Conservation (phyloP, 2,329 filamentous ascomycete species). For the Lecanicillium sp. region DNA sequence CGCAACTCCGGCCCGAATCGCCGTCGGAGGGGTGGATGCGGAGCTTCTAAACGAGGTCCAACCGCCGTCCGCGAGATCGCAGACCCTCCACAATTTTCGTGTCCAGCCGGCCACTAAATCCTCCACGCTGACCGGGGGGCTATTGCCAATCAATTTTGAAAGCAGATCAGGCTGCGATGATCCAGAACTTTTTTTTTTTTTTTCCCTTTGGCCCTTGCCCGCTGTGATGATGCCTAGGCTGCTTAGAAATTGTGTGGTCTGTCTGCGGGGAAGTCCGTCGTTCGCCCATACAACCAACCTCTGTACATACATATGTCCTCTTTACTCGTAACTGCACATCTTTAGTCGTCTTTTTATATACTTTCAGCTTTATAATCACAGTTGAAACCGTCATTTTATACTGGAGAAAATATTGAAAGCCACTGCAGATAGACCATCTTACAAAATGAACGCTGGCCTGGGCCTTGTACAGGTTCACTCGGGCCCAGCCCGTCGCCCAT, state of each 20-base stretch:
- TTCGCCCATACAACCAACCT: too few relatives aligned
- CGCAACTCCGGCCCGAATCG: too few relatives aligned
- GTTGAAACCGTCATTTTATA: not conserved
- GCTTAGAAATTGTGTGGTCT: too few relatives aligned
- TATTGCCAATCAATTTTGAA: not conserved
- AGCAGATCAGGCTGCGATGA: too few relatives aligned
- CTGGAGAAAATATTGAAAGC: not conserved
- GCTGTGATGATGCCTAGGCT: too few relatives aligned
- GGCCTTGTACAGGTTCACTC: conserved; percentile 5
- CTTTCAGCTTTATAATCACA: not conserved
- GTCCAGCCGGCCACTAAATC: conserved; percentile 4
- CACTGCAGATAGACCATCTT: not conserved
- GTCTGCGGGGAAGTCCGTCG: too few relatives aligned
- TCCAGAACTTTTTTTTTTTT: not conserved
- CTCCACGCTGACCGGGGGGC: not conserved
- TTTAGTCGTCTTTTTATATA: not conserved
- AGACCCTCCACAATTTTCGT: not conserved
- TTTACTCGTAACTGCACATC: not conserved
- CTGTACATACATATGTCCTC: too few relatives aligned
- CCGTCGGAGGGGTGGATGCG: too few relatives aligned
- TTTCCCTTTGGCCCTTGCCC: too few relatives aligned
- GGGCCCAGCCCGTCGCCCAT: conserved; percentile 1
- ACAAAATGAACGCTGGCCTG: conserved; percentile 3
- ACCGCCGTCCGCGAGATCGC: conserved; percentile 2
- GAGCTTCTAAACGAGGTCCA: too few relatives aligned